A percentile compares a stretch with the other conserved stretches of the same genome.
Conservation (phyloP, 495 filamentous ascomycete species). For the Daldinia decipiens region DNA sequence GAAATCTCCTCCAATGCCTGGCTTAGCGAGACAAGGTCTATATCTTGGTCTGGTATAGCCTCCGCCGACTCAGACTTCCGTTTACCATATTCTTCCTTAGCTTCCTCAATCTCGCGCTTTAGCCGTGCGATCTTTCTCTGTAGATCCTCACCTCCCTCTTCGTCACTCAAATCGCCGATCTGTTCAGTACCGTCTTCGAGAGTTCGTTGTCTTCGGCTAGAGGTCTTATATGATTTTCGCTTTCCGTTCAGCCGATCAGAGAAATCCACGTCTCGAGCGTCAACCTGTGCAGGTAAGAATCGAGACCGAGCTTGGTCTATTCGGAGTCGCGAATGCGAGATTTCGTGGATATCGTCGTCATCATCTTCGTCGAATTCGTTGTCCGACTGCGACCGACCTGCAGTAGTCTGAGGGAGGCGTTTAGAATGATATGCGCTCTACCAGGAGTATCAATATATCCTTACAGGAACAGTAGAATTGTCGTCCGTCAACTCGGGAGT, state of each 20-base stretch:
- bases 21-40: conserved; percentile 68
- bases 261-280: conserved; percentile 80
- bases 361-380: conserved; percentile 68
- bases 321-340: conserved; percentile 77
- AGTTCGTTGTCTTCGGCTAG: conserved; percentile 69
- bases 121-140: conserved; percentile 81
- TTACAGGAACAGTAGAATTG: conserved; percentile 81
- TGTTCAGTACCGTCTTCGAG: conserved; percentile 69
- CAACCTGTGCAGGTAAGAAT: conserved; percentile 78
- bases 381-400: conserved; percentile 71
- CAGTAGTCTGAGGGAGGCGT: conserved; percentile 63
- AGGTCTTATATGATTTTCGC: conserved; percentile 81
- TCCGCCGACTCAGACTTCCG: conserved; percentile 55
- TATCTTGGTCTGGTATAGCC: conserved; percentile 46
- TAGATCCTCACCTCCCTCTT: conserved; percentile 74
- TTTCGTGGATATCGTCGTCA: conserved; percentile 69
- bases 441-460: conserved; percentile 22
- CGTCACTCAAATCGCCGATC: conserved; percentile 72
- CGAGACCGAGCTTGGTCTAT: conserved; percentile 80
- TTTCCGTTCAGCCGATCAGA: conserved; percentile 83
- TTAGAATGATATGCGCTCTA: conserved; percentile 5
- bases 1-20: conserved; percentile 70
- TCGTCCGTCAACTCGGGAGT: conserved; percentile 92
- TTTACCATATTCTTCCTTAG: conserved; percentile 72
- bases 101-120: conserved; percentile 79